phyloP scores from a whole-genome alignment of 257 asterid species.

The Solanum dulcamara region DNA sequence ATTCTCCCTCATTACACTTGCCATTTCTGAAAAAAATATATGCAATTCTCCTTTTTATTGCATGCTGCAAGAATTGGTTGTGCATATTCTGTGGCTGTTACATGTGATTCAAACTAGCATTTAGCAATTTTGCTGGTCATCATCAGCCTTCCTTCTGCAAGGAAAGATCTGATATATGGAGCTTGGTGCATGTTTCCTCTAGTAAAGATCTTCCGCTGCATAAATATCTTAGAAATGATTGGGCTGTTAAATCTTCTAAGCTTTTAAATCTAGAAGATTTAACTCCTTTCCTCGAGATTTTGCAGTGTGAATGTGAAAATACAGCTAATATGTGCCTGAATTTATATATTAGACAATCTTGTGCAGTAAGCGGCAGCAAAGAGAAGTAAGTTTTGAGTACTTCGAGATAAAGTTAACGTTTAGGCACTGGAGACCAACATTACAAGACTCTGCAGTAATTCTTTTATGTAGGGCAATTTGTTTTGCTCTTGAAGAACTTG shows the following conservation, averaged over 20 bases:
- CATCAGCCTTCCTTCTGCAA: neutral
- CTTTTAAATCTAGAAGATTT: neutral
- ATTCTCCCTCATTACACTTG: neutral
- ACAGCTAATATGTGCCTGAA: neutral
- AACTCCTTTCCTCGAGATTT: neutral
- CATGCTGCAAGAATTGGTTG: neutral
- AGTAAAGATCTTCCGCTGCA: neutral
- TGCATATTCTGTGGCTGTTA: neutral
- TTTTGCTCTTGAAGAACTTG: neutral
- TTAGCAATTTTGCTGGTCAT: neutral
- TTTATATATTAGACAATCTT: neutral
- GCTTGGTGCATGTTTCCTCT: neutral
- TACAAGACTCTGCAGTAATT: neutral
- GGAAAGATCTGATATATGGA: neutral
- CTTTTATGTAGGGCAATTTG: neutral
- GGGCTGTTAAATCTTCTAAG: neutral
- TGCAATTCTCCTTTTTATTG: neutral
- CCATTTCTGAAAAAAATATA: neutral
- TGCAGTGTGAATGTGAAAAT: neutral
- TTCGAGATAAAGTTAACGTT: neutral
- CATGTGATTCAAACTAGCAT: neutral
- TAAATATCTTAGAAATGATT: neutral
- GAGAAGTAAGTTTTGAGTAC: neutral
- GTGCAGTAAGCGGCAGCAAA: neutral
- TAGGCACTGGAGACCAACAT: neutral